Percentiles rank a stretch among this genome's conserved stretches.
These are phyloP conservation scores for Debaryomyces fabryi DNA, from an alignment of 1,139 yeast genomes.

Conservation along the genomic window DNA sequence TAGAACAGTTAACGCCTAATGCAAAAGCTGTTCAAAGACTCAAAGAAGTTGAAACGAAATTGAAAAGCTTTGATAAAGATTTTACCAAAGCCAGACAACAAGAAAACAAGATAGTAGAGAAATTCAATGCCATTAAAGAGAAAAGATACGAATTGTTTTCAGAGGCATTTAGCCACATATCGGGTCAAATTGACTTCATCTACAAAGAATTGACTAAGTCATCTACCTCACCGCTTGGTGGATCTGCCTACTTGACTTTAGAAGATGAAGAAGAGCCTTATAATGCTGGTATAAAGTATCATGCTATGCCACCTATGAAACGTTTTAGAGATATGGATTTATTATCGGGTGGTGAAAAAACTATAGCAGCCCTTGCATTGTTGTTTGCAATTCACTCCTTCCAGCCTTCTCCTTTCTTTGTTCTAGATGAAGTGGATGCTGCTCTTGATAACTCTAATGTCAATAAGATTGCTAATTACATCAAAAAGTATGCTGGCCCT, in stretches of 20 bases:
- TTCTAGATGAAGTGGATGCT: conserved; percentile 95
- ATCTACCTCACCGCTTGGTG: conserved; percentile 74
- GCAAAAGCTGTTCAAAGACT: conserved; percentile 78
- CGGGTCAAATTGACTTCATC: conserved; percentile 71
- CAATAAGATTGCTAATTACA: conserved; percentile 79
- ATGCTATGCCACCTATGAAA: conserved; percentile 97
- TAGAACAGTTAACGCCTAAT: conserved; percentile 75
- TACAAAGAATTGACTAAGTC: conserved; percentile 85
- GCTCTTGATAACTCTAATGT: conserved; percentile 93
- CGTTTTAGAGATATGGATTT: conserved; percentile 92
- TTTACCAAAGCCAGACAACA: conserved; percentile 62
- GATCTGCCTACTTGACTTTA: conserved; percentile 84
- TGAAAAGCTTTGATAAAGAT: conserved; percentile 65
- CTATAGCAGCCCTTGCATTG: conserved; percentile 93
- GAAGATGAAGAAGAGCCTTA: conserved; percentile 94
- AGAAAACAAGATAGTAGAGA: conserved; percentile 58
- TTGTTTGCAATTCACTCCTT: conserved; percentile 88
- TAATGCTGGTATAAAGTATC: conserved; percentile 79
- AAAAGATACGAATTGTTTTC: conserved; percentile 65
- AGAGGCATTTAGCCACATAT: conserved; percentile 75
- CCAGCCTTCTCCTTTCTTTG: conserved; percentile 95
- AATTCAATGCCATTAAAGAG: conserved; percentile 62
- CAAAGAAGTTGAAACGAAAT: conserved; percentile 64
- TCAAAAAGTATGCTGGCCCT: conserved; percentile 74
- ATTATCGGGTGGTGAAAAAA: conserved; percentile 95